Evolutionary conservation across 805 yeast species (phyloP).

Genomic region (Pichia paraexigua): DNA sequence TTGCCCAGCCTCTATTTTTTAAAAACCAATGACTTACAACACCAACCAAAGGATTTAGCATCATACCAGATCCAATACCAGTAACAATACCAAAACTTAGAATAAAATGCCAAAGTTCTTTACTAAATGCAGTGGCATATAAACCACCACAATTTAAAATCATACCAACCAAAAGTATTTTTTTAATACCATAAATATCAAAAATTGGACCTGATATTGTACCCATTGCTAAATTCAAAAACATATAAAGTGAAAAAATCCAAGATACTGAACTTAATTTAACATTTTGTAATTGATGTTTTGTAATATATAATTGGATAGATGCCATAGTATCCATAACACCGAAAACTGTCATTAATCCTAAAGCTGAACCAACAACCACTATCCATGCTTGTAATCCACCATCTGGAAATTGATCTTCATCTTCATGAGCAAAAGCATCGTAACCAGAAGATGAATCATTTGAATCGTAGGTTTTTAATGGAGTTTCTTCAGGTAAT

Average conservation of each 20-base stretch:
- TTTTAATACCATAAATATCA: conserved; percentile 50
- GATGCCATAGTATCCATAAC: conserved; percentile 53
- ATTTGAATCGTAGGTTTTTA: background rate
- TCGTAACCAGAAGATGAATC: conserved; percentile 7
- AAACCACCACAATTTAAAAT: conserved; percentile 23
- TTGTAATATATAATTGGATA: conserved; percentile 52
- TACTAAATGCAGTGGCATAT: conserved; percentile 36
- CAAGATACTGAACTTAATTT: conserved; percentile 49
- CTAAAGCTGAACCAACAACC: conserved; percentile 50
- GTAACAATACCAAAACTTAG: conserved; percentile 48
- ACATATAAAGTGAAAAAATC: conserved; percentile 56
- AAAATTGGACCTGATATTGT: conserved; percentile 41
- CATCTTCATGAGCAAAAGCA: conserved; percentile 21
- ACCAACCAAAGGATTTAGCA: conserved; percentile 55
- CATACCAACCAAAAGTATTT: conserved; percentile 44
- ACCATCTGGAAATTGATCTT: conserved; percentile 46
- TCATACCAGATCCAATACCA: conserved; percentile 55
- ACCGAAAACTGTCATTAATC: conserved; percentile 50
- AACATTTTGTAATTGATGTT: conserved; percentile 43
- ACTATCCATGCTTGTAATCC: conserved; percentile 51
- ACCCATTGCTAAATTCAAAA: conserved; percentile 40
- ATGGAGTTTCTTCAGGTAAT: background rate
- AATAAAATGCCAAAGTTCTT: conserved; percentile 51
- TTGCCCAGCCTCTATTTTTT: conserved; percentile 49
- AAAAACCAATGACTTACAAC: conserved; percentile 63